Conservation (phyloP, 129 eudicot species). For the Chrysanthemum makinoi region DNA sequence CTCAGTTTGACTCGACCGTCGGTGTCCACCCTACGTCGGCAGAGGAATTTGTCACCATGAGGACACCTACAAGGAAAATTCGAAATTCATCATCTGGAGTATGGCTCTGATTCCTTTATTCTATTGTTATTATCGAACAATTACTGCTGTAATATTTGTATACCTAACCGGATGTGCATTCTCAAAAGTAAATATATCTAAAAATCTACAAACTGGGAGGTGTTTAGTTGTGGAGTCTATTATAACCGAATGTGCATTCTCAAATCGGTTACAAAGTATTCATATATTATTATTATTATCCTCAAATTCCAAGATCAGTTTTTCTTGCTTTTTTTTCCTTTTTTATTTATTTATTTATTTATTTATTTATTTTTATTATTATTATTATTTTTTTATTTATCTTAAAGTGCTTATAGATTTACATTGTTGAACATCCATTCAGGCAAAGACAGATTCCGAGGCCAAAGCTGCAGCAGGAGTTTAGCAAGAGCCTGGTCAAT, state of each 20-base stretch:
- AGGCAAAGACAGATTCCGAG: slow-evolving; percentile 75
- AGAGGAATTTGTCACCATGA: slow-evolving; percentile 98
- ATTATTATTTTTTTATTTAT: not conserved
- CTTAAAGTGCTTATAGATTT: not conserved
- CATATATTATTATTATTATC: not conserved
- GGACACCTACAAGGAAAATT: slow-evolving; percentile 81
- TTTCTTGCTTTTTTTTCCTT: too few relatives aligned
- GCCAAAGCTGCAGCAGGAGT: slow-evolving; percentile 81
- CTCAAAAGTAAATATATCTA: too few relatives aligned
- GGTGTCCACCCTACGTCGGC: slow-evolving; percentile 98
- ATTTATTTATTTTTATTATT: too few relatives aligned
- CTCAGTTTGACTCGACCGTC: slow-evolving; percentile 82
- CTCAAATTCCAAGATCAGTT: not conserved
- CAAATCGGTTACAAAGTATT: not conserved
- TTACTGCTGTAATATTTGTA: too few relatives aligned
- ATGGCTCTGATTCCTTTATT: slow-evolving; percentile 12
- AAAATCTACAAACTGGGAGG: too few relatives aligned
- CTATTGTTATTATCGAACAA: not conserved
- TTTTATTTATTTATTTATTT: too few relatives aligned
- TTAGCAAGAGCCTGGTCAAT: slow-evolving; percentile 25
- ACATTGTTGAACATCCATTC: slow-evolving; percentile 20
- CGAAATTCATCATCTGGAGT: slow-evolving; percentile 66
- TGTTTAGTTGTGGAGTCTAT: too few relatives aligned
- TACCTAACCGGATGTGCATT: too few relatives aligned
- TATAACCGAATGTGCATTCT: not conserved